Evolutionary conservation across 371 early-diverging fungal genomes (phyloP).

Genomic region (Sporodiniella umbellata): DNA sequence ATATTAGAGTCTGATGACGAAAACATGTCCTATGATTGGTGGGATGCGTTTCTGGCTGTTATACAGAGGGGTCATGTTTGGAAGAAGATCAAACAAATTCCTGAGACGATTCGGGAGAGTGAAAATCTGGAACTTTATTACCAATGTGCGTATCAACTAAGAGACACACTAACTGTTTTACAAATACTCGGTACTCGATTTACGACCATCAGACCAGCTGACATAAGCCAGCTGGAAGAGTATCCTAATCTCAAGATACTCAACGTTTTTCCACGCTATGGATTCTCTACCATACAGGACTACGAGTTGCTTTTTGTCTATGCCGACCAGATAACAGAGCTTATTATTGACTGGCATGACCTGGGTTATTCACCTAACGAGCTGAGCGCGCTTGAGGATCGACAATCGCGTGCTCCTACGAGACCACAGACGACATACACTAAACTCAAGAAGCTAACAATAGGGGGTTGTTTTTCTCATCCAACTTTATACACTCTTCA

Average conservation of each 20-base stretch:
- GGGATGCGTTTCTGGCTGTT: background rate
- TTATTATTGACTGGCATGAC: background rate
- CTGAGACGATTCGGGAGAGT: background rate
- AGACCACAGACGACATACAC: background rate
- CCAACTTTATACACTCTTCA: background rate
- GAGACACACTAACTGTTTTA: background rate
- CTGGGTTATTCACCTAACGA: background rate
- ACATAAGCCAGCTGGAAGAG: background rate
- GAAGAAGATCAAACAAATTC: background rate
- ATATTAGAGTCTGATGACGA: background rate
- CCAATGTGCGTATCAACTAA: background rate
- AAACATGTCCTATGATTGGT: background rate
- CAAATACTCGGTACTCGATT: background rate
- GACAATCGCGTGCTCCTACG: background rate
- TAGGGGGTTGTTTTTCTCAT: background rate
- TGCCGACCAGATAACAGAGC: background rate
- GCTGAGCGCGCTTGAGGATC: background rate
- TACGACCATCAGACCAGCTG: background rate
- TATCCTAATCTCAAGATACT: background rate
- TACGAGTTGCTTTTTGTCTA: background rate
- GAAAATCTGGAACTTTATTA: background rate
- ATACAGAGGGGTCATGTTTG: background rate
- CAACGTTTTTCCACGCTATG: background rate
- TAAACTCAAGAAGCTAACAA: background rate
- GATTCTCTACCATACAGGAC: background rate